Evolutionary conservation across 2,329 filamentous ascomycete species (phyloP).

Genomic region (Diaporthe eres): DNA sequence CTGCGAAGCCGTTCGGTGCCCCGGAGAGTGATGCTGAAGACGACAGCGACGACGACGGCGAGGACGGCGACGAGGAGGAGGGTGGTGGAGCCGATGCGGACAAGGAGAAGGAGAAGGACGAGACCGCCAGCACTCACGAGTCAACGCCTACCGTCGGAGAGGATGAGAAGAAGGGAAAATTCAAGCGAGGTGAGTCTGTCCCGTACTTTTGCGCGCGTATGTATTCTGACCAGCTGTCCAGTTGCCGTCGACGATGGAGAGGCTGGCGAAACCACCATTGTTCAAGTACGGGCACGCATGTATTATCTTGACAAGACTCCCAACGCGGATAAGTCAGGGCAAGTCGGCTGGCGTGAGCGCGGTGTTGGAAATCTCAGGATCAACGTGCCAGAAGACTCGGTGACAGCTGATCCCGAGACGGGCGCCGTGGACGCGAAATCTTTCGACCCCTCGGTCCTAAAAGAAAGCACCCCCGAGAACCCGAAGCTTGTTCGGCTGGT

Average conservation of each 20-base stretch:
- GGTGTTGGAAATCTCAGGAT: conserved; percentile 88
- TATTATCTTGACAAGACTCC: conserved; percentile 78
- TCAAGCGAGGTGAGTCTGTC: conserved; percentile 75
- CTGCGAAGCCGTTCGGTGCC: conserved; percentile 82
- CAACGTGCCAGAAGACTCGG: conserved; percentile 76
- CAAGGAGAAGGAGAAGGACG: conserved; percentile 59
- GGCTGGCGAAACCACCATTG: conserved; percentile 81
- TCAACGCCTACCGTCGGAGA: conserved; percentile 61
- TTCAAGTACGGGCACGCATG: conserved; percentile 85
- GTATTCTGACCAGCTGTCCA: conserved; percentile 51
- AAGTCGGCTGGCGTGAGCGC: conserved; percentile 88
- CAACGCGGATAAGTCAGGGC: conserved; percentile 51
- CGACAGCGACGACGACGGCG: conserved; percentile 60
- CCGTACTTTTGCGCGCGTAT: neutral
- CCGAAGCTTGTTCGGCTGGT: conserved; percentile 78
- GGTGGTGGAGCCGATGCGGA: conserved; percentile 52
- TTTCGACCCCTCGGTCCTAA: conserved; percentile 68
- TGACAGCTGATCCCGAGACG: conserved; percentile 66
- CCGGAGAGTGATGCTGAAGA: conserved; percentile 76
- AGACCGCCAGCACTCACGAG: conserved; percentile 65
- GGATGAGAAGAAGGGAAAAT: conserved; percentile 75
- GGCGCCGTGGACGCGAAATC: conserved; percentile 64
- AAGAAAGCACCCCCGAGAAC: conserved; percentile 55
- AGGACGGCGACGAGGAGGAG: conserved; percentile 63
- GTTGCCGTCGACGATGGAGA: conserved; percentile 87